Percentiles rank a stretch among this genome's conserved stretches.
Evolutionary conservation across 805 yeast species (phyloP).

Genomic region (Zygoascus bituminiphila): DNA sequence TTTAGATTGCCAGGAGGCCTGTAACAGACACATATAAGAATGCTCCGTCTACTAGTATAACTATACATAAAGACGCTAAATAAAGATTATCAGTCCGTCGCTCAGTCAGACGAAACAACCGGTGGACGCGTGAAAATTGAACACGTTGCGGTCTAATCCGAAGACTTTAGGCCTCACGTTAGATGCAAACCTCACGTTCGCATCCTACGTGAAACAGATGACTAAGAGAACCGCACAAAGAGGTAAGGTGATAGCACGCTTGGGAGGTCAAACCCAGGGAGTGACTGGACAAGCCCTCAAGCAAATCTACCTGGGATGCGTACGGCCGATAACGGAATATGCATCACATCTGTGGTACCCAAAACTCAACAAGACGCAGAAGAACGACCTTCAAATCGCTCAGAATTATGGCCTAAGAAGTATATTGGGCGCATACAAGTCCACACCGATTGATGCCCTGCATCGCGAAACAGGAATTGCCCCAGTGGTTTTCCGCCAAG

Average conservation of each 20-base stretch:
- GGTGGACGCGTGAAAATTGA: neutral
- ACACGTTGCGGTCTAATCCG: neutral
- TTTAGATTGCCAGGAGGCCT: too few relatives aligned
- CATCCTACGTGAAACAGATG: neutral
- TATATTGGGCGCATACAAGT: neutral
- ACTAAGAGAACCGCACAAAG: neutral
- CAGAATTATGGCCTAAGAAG: neutral
- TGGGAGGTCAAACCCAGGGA: conserved; percentile 1
- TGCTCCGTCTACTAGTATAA: too few relatives aligned
- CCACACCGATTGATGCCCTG: neutral
- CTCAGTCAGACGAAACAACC: too few relatives aligned
- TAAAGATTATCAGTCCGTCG: too few relatives aligned
- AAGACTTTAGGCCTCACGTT: neutral
- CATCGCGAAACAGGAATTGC: neutral
- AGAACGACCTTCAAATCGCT: neutral
- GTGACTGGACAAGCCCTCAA: neutral
- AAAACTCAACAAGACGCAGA: neutral
- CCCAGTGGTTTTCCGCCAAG: too few relatives aligned
- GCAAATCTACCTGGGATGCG: conserved; percentile 3
- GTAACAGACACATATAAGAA: too few relatives aligned
- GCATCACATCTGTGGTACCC: conserved; percentile 14
- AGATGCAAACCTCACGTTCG: neutral
- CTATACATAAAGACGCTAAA: too few relatives aligned
- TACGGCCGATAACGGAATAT: conserved; percentile 6
- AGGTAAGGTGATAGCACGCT: neutral